Evolutionary conservation across 2,329 filamentous ascomycete species (phyloP).

Genomic region (Ophiosphaerella herpotricha): DNA sequence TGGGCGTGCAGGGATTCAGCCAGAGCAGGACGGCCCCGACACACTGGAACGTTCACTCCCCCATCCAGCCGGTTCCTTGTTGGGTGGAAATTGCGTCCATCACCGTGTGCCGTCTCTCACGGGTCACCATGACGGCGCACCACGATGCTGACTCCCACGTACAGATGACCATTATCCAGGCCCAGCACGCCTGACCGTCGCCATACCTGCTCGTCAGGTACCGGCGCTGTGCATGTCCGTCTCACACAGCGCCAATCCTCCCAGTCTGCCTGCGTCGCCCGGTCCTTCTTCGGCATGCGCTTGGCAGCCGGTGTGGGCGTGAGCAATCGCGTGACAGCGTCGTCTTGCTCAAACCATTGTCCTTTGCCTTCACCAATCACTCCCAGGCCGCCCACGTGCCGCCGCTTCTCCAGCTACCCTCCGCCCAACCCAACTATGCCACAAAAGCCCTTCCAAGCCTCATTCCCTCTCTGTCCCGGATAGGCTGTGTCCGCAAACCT

Average conservation of each 20-base stretch:
- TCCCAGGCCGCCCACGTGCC: slow-evolving; percentile 5
- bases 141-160: no score
- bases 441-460: slow-evolving; percentile 10
- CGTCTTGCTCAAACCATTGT: background rate
- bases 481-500: slow-evolving; percentile 7
- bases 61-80: background rate
- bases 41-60: background rate
- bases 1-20: slow-evolving; percentile 4
- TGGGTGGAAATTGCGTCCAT: background rate
- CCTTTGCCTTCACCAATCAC: slow-evolving; percentile 7
- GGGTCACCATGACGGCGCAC: no score
- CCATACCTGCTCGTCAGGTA: no score
- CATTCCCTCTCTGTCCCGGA: slow-evolving; percentile 7
- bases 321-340: no score
- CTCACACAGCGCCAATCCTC: no score
- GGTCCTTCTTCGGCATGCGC: slow-evolving; percentile 10
- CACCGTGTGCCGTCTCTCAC: no score
- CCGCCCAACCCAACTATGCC: slow-evolving; percentile 9
- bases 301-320: no score
- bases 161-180: no score
- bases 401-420: background rate
- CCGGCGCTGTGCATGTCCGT: no score
- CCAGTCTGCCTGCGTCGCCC: background rate
- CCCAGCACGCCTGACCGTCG: no score
- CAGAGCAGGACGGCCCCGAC: background rate